Evolutionary conservation across 805 yeast species (phyloP).

Genomic region (Pichia nanzhaoensis): DNA sequence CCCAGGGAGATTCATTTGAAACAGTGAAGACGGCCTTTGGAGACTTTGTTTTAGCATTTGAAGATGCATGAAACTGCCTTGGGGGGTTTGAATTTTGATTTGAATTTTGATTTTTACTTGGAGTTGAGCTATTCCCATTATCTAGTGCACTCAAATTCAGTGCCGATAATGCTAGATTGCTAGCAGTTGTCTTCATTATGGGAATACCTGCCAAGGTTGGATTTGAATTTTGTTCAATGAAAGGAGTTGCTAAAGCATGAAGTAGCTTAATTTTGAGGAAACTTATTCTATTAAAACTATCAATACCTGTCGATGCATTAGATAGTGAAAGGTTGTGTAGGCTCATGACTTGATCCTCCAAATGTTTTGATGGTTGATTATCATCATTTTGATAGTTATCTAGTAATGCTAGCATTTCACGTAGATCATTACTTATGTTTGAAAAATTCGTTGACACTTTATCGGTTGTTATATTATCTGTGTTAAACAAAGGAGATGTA

Average conservation of each 20-base stretch:
- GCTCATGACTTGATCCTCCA: constrained; percentile 38
- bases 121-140: constrained; percentile 19
- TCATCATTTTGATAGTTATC: constrained; percentile 3
- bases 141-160: background rate
- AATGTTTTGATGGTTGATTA: constrained; percentile 19
- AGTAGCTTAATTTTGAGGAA: constrained; percentile 41
- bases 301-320: constrained; percentile 26
- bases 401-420: constrained; percentile 5
- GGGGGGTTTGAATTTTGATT: constrained; percentile 6
- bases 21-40: constrained; percentile 88
- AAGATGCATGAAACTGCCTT: constrained; percentile 47
- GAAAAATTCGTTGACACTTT: background rate
- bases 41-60: constrained; percentile 59
- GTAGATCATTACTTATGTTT: constrained; percentile 4
- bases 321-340: constrained; percentile 51
- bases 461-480: background rate
- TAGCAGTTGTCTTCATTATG: constrained; percentile 19
- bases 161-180: constrained; percentile 23
- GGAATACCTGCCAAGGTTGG: constrained; percentile 24
- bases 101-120: no score
- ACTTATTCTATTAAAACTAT: constrained; percentile 31
- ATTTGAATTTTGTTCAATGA: constrained; percentile 35
- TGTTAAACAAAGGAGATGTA: background rate
- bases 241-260: constrained; percentile 64
- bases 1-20: constrained; percentile 67